A percentile compares a stretch with the other conserved stretches of the same genome.
Conservation (phyloP, 768 basidiomycete species). For the Neoboletus magnificus region DNA sequence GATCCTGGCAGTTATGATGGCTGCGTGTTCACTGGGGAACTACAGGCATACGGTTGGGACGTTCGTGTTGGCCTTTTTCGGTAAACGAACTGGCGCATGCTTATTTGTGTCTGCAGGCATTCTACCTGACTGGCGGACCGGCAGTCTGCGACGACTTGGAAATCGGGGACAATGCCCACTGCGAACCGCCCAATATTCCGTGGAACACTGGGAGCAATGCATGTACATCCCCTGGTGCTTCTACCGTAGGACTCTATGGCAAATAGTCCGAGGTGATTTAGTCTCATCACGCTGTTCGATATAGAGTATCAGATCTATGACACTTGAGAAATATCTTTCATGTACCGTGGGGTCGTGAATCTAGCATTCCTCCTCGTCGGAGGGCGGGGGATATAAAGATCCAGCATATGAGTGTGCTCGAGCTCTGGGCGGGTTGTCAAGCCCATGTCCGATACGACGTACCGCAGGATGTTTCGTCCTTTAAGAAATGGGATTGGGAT, state of each 20-base stretch:
- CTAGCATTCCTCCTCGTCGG: constrained; percentile 23
- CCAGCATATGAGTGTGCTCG: constrained; percentile 21
- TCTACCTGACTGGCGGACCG: not conserved
- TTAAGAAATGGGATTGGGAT: no score
- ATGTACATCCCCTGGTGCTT: no score
- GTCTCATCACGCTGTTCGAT: no score
- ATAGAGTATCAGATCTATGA: no score
- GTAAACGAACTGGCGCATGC: not conserved
- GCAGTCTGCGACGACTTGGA: not conserved
- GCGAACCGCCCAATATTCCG: not conserved
- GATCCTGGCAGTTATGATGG: not conserved
- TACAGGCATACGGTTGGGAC: no score
- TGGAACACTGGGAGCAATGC: not conserved
- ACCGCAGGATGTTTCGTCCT: not conserved
- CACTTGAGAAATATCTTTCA: no score
- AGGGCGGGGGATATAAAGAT: constrained; percentile 23
- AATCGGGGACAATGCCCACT: not conserved
- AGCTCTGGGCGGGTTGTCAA: not conserved
- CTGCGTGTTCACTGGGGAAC: not conserved
- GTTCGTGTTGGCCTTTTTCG: not conserved
- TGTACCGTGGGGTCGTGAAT: no score
- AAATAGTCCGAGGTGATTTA: no score
- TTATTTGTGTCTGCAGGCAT: not conserved
- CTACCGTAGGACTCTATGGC: no score
- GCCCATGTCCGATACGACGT: constrained; percentile 2